These are phyloP conservation scores for Rhodotorula sp. DNA, from an alignment of 1,284 basidiomycete species.

Conservation along the genomic window DNA sequence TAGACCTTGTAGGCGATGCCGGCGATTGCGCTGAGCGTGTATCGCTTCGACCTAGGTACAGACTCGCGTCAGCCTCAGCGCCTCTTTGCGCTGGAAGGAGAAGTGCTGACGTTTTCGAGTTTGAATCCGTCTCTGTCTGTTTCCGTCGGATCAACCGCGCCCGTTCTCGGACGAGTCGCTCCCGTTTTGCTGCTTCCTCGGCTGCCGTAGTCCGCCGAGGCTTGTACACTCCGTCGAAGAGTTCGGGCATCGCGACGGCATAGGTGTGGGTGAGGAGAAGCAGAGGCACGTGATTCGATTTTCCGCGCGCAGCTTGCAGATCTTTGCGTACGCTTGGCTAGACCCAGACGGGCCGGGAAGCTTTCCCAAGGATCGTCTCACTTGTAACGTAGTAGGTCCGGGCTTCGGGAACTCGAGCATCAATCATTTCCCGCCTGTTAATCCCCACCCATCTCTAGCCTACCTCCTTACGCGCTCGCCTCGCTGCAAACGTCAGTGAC, in stretches of 20 bases:
- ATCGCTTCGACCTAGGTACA: background rate
- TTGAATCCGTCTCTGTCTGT: background rate
- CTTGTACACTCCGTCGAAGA: constrained; percentile 8
- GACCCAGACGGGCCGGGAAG: too few species aligned
- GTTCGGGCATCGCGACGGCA: background rate
- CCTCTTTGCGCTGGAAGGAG: background rate
- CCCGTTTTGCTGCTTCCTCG: background rate
- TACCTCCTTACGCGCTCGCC: too few species aligned
- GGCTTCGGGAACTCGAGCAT: too few species aligned
- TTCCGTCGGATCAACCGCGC: background rate
- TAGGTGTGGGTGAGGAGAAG: background rate
- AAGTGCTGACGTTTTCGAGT: background rate
- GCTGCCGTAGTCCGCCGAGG: background rate
- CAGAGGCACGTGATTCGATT: background rate
- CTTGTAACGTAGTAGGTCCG: too few species aligned
- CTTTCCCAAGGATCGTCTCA: too few species aligned
- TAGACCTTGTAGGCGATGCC: constrained; percentile 19
- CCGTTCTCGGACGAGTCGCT: background rate
- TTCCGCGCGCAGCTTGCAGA: too few species aligned
- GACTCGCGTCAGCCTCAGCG: background rate
- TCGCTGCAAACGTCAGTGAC: too few species aligned
- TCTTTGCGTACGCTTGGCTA: too few species aligned
- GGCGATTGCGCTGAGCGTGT: constrained; percentile 7
- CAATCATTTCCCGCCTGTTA: background rate
- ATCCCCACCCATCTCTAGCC: too few species aligned